Evolutionary conservation across 2,329 filamentous ascomycete genomes (phyloP).

Genomic region (Clarireedia paspali): DNA sequence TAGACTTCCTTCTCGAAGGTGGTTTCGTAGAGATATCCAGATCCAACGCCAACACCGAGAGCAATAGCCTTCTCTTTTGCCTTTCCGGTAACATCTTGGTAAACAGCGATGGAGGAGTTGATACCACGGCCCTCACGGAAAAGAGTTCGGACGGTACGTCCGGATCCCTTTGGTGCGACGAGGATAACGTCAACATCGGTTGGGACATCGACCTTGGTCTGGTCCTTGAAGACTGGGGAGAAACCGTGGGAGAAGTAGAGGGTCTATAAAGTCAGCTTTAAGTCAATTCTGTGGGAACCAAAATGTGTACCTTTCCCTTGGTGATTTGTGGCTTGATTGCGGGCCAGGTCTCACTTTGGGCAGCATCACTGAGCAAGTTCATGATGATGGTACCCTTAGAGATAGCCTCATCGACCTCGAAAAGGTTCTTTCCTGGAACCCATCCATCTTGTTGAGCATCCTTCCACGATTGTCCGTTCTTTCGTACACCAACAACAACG

Average conservation of each 20-base stretch:
- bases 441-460: slow-evolving; percentile 96
- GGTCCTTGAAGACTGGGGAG: slow-evolving; percentile 99
- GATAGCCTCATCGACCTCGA: slow-evolving; percentile 97
- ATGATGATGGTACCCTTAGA: slow-evolving; percentile 89
- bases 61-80: slow-evolving; percentile 97
- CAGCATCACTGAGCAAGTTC: slow-evolving; percentile 97
- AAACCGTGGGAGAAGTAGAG: slow-evolving; percentile 99
- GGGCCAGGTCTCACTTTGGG: slow-evolving; percentile 98
- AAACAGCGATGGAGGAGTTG: slow-evolving; percentile 98
- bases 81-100: slow-evolving; percentile 95
- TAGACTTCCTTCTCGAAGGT: slow-evolving; percentile 99
- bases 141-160: slow-evolving; percentile 94
- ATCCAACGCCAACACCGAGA: slow-evolving; percentile 92
- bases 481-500: slow-evolving; percentile 97
- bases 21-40: slow-evolving; percentile 99
- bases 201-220: slow-evolving; percentile 97
- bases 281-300: neutral
- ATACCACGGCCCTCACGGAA: slow-evolving; percentile 99
- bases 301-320: slow-evolving; percentile 80
- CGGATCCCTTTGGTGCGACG: slow-evolving; percentile 97
- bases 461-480: slow-evolving; percentile 97
- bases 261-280: slow-evolving; percentile 52
- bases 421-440: slow-evolving; percentile 97
- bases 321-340: slow-evolving; percentile 95
- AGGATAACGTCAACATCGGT: slow-evolving; percentile 97